These are phyloP conservation scores for Rachicladosporium sp. DNA, from an alignment of 2,329 filamentous ascomycete genomes.

Conservation along the genomic window DNA sequence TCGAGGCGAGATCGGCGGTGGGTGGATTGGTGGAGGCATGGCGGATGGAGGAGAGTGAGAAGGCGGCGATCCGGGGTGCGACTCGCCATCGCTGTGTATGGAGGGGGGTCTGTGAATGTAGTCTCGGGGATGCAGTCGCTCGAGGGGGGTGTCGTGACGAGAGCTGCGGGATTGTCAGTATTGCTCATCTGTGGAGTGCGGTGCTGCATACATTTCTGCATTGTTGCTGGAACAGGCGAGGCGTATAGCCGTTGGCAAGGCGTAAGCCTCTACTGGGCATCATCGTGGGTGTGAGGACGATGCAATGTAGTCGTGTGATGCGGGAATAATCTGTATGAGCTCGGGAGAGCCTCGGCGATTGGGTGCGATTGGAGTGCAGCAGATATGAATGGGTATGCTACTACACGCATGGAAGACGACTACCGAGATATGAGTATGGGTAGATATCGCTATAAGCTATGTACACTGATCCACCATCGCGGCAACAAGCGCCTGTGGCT, in stretches of 20 bases:
- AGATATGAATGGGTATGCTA: too few species aligned
- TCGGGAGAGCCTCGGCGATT: too few species aligned
- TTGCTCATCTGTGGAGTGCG: too few species aligned
- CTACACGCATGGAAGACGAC: too few species aligned
- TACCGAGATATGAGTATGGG: too few species aligned
- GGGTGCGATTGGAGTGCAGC: too few species aligned
- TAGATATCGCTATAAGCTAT: too few species aligned
- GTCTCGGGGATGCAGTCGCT: neutral
- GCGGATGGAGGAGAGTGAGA: slow-evolving; percentile 11
- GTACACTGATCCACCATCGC: too few species aligned
- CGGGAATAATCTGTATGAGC: too few species aligned
- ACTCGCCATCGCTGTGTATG: slow-evolving; percentile 1
- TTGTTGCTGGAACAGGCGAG: slow-evolving; percentile 14
- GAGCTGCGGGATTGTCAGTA: slow-evolving; percentile 1
- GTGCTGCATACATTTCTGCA: slow-evolving; percentile 15
- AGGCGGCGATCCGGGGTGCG: slow-evolving; percentile 1
- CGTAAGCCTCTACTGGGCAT: slow-evolving; percentile 37
- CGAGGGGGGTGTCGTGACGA: slow-evolving; percentile 6
- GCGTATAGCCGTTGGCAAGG: slow-evolving; percentile 18
- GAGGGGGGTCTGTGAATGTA: neutral
- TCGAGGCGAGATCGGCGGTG: slow-evolving; percentile 14
- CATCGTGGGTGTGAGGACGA: slow-evolving; percentile 21
- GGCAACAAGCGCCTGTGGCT: too few species aligned
- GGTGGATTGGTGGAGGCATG: slow-evolving; percentile 20
- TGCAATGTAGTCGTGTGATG: too few species aligned